Base-by-base conservation (phyloP, 768 basidiomycete genomes). In the Lentinula edodes region DNA sequence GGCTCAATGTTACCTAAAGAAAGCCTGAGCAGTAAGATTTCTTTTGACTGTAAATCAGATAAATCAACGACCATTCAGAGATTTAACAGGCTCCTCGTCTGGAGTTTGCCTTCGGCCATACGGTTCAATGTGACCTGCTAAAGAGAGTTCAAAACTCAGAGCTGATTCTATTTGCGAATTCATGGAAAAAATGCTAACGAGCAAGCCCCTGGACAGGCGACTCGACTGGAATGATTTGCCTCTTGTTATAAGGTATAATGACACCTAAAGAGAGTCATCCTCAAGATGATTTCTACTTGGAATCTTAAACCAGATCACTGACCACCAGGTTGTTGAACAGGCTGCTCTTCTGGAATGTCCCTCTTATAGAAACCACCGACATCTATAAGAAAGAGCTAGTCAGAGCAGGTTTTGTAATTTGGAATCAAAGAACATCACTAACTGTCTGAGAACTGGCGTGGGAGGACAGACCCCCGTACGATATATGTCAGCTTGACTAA, bases 21-120 rank as follows among this genome's bases (percentile, higher is more conserved):
- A 13, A 39, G 38, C 9, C 13, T 39, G 38, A 6, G 10, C 28
- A 23, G 23, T 23, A 23, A 23, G 20, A 51, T 32, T 28, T 18
- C 6, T 12, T 16, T 16, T 35, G 28, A 6, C 7, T 28, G 1
- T 20, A 18, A 18, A 42, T 36, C 23, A 77, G 0, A 60, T 66
- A 39, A 65, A 68, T 42, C 79, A 67, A 3, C 64, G 55, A 12
- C 79, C 78, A 6, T 71, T 62, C 9, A 68, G 66, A 0, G 79
- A 8, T 4, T 35, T 6, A 56, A 35, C 23, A 18, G 36, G 13
- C 28, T 56, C 18, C 10, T 56, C 45, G 23, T 4, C 43, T 13
- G 45, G 34, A n/a, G 43, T 38, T 35, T 48, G 46, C 18, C 42
- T 43, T 43, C 15, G 6, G 13, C 45, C 60, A 67, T 74, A 74